Evolutionary conservation across 495 filamentous ascomycete genomes (phyloP), one percentile per base, ranked within the genome.

Genomic region (Letharia lupina): DNA sequence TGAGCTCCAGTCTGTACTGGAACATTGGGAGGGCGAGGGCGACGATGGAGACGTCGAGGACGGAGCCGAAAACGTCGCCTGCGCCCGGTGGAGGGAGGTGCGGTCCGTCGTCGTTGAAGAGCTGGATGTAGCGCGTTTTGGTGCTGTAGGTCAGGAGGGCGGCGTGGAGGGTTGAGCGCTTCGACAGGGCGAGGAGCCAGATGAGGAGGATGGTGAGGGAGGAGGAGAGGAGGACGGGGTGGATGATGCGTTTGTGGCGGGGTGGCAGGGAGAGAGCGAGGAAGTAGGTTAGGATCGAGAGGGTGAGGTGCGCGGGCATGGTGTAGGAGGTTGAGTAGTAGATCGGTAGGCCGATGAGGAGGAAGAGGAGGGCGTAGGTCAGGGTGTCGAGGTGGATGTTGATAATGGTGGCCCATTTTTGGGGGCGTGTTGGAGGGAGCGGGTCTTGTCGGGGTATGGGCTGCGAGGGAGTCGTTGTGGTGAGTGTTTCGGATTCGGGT

Each of bases 1-100:
- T 67, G 4, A 84, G 77, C 71, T 83, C 77, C 20, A 75, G 69
- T 7, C 81, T 79, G 69, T 84, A 82, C 15, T 75, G 74, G 69
- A 80, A 83, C 77, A 84, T 83, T 0, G 83, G 81, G 13, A 84
- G 71, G 9, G 82, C 82, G 11, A 85, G 77, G 2, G 81, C 73
- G 9, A 85, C 77, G 67, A 85, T 84, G 62, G 75, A 76, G 0
- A 80, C 80, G 71, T 85, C 80, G 4, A 84, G 73, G 23, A 79
- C 65, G 52, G 74, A 78, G 59, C 75, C 67, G 63, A 84, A 76
- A 47, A 84, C 65, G 64, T 84, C 81, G 20, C 80, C 82, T 4
- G 81, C 82, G 7, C 82, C 81, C 1, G 81, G 80, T 33, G 69
- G 59, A 6, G 64, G 66, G 18, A 67, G 68, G 20, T n/a, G 40